Evolutionary conservation across 2,329 filamentous ascomycete genomes (phyloP).

Genomic region (Uncinocarpus reesii): DNA sequence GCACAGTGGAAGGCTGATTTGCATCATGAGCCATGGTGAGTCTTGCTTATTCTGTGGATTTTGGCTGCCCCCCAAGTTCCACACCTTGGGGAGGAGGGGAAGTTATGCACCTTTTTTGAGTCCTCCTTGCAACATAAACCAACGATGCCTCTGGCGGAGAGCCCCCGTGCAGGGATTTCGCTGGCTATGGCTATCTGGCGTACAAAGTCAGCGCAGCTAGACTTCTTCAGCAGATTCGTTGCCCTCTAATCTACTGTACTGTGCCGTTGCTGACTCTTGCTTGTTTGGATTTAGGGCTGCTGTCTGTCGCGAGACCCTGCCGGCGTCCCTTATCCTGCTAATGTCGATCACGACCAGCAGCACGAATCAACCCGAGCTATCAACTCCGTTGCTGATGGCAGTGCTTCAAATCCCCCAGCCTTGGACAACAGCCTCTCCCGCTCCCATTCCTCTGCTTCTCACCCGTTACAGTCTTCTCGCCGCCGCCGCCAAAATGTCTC

Average conservation of each 20-base stretch:
- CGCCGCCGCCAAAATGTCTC: conserved; percentile 22
- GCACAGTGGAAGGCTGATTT: conserved; percentile 8
- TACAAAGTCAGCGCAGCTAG: too few species aligned
- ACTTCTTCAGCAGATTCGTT: too few species aligned
- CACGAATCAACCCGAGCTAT: conserved; percentile 18
- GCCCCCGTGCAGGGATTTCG: too few species aligned
- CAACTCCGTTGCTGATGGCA: conserved; percentile 14
- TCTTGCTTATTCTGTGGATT: conserved; percentile 8
- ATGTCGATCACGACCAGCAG: conserved; percentile 21
- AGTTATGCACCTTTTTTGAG: background rate
- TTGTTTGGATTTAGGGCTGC: conserved; percentile 27
- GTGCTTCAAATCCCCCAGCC: conserved; percentile 11
- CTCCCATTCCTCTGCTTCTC: conserved; percentile 14
- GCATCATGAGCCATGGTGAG: conserved; percentile 31
- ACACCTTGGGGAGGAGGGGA: background rate
- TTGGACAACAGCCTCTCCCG: conserved; percentile 9
- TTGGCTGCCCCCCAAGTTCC: background rate
- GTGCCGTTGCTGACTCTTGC: background rate
- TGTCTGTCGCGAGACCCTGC: conserved; percentile 31
- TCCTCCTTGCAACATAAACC: background rate
- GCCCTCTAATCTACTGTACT: background rate
- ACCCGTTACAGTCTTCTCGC: conserved; percentile 12
- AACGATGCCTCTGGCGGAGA: too few species aligned
- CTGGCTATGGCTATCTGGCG: too few species aligned
- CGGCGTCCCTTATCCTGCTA: conserved; percentile 21